Evolutionary conservation across 345 rosid species (phyloP).

Genomic region (Pistacia vera): DNA sequence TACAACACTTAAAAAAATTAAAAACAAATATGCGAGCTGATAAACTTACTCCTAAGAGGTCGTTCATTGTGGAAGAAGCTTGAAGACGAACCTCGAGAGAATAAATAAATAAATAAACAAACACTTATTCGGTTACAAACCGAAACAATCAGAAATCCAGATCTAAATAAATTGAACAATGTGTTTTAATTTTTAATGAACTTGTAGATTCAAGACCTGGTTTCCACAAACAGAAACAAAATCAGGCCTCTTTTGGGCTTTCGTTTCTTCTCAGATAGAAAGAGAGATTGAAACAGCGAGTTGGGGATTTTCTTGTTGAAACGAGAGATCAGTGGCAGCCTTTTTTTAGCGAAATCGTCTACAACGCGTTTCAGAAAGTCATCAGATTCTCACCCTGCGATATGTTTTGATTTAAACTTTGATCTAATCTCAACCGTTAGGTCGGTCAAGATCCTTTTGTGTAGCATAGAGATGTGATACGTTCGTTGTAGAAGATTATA

Average conservation of each 20-base stretch:
- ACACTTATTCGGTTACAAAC: not conserved
- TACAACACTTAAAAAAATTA: not conserved
- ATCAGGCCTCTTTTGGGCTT: not conserved
- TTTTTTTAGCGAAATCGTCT: not conserved
- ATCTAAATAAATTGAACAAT: not conserved
- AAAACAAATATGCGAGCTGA: not conserved
- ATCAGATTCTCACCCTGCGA: not conserved
- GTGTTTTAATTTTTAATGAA: not conserved
- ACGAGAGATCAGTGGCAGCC: not conserved
- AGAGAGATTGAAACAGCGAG: not conserved
- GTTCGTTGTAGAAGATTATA: too few species aligned
- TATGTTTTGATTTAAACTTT: too few species aligned
- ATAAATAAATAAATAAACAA: not conserved
- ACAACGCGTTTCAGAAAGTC: not conserved
- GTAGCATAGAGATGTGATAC: too few species aligned
- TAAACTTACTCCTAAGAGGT: conserved; percentile 23
- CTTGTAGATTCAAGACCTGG: not conserved
- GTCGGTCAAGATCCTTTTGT: too few species aligned
- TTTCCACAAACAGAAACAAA: not conserved
- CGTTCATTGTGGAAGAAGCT: conserved; percentile 26
- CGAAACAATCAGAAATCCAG: not conserved
- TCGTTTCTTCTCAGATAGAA: not conserved
- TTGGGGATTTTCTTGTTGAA: not conserved
- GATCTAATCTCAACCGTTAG: too few species aligned
- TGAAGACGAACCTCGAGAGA: conserved; percentile 4